Evolutionary conservation across 2,329 filamentous ascomycete species (phyloP).

Genomic region (Exophiala spinifera): DNA sequence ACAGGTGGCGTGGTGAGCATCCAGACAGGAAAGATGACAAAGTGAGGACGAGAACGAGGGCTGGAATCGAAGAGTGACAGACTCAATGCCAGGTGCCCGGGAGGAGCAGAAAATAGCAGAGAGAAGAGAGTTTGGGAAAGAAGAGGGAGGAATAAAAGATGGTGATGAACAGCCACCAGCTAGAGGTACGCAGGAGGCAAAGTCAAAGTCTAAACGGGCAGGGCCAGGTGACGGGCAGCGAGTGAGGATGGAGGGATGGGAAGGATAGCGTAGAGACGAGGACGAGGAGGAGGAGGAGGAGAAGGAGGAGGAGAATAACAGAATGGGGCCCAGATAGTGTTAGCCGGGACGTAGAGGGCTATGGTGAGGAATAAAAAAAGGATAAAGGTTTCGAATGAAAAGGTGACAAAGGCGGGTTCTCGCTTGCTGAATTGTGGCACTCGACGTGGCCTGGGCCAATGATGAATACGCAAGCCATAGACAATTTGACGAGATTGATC

Average conservation of each 20-base stretch:
- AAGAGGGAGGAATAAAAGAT: not conserved
- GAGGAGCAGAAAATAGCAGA: slow-evolving; percentile 1
- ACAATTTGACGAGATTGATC: slow-evolving; percentile 15
- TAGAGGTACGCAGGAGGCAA: not conserved
- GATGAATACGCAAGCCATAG: slow-evolving; percentile 5
- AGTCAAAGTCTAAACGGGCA: slow-evolving; percentile 2
- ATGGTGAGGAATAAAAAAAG: not conserved
- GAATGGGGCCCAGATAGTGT: no score
- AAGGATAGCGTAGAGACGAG: no score
- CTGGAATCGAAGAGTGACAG: slow-evolving; percentile 1
- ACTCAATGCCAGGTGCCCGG: not conserved
- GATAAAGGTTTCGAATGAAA: no score
- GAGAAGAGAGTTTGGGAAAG: not conserved
- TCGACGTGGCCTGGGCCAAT: slow-evolving; percentile 2
- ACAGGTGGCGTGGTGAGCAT: not conserved
- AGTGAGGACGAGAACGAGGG: no score
- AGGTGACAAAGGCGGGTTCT: slow-evolving; percentile 17
- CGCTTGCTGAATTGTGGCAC: slow-evolving; percentile 20
- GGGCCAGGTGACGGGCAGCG: slow-evolving; percentile 7
- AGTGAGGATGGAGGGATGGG: no score
- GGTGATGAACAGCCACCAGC: not conserved
- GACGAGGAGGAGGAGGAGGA: no score
- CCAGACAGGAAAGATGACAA: not conserved
- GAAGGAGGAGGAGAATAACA: not conserved
- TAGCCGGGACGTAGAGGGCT: no score